Percentiles rank a stretch among this genome's conserved stretches.
These are phyloP conservation scores for Primulina tabacum DNA, from an alignment of 257 asterid species.

Conservation along the genomic window DNA sequence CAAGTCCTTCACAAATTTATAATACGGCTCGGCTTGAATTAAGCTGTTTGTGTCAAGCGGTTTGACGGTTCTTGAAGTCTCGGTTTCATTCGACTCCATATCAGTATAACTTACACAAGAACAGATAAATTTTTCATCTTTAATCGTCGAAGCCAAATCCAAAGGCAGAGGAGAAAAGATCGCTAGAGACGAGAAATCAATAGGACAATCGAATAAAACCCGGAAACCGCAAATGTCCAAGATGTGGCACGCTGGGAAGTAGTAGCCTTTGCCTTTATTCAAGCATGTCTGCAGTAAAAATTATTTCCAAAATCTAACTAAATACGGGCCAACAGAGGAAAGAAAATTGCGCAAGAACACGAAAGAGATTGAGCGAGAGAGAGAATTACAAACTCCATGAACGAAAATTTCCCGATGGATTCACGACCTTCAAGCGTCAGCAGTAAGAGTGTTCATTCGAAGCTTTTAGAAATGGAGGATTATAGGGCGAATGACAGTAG, in stretches of 20 bases:
- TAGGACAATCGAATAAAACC: conserved; percentile 71
- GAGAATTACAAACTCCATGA: conserved; percentile 35
- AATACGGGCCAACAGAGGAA: background rate
- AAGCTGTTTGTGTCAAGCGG: conserved; percentile 42
- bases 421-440: too few relatives aligned
- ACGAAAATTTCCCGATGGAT: conserved; percentile 1
- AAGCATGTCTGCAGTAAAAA: conserved; percentile 68
- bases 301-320: background rate
- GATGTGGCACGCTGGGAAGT: conserved; percentile 83
- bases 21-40: conserved; percentile 66
- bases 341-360: background rate
- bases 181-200: conserved; percentile 74
- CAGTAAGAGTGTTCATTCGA: too few relatives aligned
- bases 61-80: conserved; percentile 31
- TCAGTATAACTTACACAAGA: conserved; percentile 25
- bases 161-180: conserved; percentile 60
- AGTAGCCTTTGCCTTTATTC: conserved; percentile 67
- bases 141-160: conserved; percentile 25
- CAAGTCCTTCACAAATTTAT: conserved; percentile 54
- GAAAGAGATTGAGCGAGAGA: background rate
- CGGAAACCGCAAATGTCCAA: conserved; percentile 59
- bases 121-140: conserved; percentile 17
- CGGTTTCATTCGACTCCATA: conserved; percentile 24
- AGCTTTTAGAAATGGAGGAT: too few relatives aligned
- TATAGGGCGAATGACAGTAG: too few relatives aligned